Evolutionary conservation across 2,329 filamentous ascomycete species (phyloP).

Genomic region (Mollisiaceae sp.): DNA sequence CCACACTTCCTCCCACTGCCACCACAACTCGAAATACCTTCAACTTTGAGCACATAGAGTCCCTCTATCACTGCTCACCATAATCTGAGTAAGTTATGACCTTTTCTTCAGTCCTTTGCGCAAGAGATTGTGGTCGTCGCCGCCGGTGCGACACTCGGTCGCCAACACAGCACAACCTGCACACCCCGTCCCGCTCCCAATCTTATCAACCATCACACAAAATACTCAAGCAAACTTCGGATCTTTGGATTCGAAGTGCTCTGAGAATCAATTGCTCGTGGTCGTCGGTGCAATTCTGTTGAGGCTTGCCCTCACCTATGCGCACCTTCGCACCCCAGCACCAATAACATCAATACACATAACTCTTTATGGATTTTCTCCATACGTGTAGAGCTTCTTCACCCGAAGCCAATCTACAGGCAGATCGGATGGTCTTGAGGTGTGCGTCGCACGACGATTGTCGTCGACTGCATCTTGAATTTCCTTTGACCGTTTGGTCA

Average conservation of each 20-base stretch:
- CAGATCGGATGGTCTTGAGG: too few species aligned
- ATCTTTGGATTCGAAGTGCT: not conserved
- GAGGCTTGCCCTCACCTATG: too few species aligned
- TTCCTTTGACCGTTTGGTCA: too few species aligned
- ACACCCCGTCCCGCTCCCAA: not conserved
- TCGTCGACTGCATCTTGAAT: too few species aligned
- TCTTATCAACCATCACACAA: not conserved
- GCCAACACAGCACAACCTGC: not conserved
- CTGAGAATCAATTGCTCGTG: not conserved
- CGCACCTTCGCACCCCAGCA: too few species aligned
- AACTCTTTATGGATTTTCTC: too few species aligned
- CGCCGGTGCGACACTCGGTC: not conserved
- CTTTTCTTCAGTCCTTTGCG: not conserved
- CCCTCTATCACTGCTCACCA: slow-evolving; percentile 22
- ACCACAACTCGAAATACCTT: not conserved
- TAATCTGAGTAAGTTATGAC: slow-evolving; percentile 18
- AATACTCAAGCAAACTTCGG: not conserved
- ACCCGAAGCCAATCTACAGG: too few species aligned
- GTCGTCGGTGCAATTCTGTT: too few species aligned
- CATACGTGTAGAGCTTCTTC: too few species aligned
- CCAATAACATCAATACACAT: too few species aligned
- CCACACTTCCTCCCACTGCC: not conserved
- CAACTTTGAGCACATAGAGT: slow-evolving; percentile 20
- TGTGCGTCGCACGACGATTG: too few species aligned
- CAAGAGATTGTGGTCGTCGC: not conserved